A percentile compares a stretch with the other conserved stretches of the same genome.
Conservation (phyloP, 2,329 filamentous ascomycete genomes). For the Xylariomycetidae sp. region DNA sequence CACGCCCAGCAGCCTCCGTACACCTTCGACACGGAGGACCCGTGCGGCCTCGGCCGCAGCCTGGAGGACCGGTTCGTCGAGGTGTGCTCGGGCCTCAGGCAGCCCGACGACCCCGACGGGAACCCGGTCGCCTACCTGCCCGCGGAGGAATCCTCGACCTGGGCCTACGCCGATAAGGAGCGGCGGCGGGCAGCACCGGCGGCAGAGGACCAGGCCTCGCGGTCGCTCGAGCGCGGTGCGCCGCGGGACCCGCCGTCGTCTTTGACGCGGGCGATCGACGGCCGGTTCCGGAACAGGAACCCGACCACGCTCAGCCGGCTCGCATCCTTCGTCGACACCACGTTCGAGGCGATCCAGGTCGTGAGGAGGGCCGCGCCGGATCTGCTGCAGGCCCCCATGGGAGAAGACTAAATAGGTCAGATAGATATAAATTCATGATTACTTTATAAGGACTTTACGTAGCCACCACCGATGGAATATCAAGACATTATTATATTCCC, state of each 20-base stretch:
- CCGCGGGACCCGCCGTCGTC: conserved; percentile 34
- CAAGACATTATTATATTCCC: too few relatives aligned
- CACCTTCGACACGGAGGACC: conserved; percentile 38
- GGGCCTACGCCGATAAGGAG: too few relatives aligned
- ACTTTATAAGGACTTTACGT: too few relatives aligned
- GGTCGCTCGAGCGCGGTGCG: conserved; percentile 32
- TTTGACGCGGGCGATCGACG: conserved; percentile 40
- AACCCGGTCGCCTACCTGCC: conserved; percentile 31
- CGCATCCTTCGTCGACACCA: conserved; percentile 39
- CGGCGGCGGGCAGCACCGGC: too few relatives aligned
- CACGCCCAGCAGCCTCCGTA: conserved; percentile 14
- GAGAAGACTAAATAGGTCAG: neutral
- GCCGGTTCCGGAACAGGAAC: conserved; percentile 40
- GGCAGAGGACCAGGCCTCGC: too few relatives aligned
- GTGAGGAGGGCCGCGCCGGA: conserved; percentile 5
- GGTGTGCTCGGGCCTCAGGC: conserved; percentile 35
- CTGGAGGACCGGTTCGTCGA: conserved; percentile 44
- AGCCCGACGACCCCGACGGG: conserved; percentile 30
- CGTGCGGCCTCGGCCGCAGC: conserved; percentile 34
- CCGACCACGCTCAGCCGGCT: conserved; percentile 38
- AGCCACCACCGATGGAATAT: too few relatives aligned
- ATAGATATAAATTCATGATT: too few relatives aligned
- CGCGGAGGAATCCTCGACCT: too few relatives aligned
- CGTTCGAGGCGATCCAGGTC: conserved; percentile 36
- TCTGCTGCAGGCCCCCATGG: neutral